Base-by-base conservation (phyloP, 2,329 filamentous ascomycete genomes). In the Fusarium proliferatum region DNA sequence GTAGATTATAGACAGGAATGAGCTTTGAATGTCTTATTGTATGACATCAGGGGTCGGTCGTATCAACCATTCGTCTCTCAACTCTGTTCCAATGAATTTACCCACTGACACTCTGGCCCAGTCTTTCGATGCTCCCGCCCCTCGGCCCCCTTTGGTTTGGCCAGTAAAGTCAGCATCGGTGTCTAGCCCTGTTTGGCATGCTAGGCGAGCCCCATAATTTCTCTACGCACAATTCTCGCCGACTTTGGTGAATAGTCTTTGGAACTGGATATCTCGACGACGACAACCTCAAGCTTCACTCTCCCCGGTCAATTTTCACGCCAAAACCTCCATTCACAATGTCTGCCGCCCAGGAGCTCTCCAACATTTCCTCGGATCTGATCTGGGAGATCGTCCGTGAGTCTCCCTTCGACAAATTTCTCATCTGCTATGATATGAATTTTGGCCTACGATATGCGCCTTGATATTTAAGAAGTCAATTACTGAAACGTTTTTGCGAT, bases 341-440 rank as follows among this genome's bases (percentile, higher is more conserved):
- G 87, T 84, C 85, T 78, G 82, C 83, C 81, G 88, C 80, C 86
- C 85, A 81, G 67, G 84, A 80, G 67, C 87, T 90, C 79, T 85
- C 91, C 81, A 94, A 95, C 88, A 89, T 97, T 83, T 97, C 95
- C 85, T 86, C 92, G 83, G 95, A 98, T 87, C 90, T 98, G 81
- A 88, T 97, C 89, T 98, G 96, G 96, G 93, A 96, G 90, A 88
- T 97, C 85, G 92, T 92, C 89, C 94, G 95, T 98, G 92, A 86
- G 95, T 95, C 91, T 93, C 69, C 67, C 70, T 49, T 26, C 45
- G 48, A 61, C 55, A 23, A 67, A 49, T 55, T 64, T 61, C 51
- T 64, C 58, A 49, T 48, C 19, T 55, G 53, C 51, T 52, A 49
- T 49, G 43, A 36, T 30, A 39, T 57, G 45, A 48, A 33, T 43